Conservation (phyloP, 2,329 filamentous ascomycete species). For the Trichocomaceae sp. region DNA sequence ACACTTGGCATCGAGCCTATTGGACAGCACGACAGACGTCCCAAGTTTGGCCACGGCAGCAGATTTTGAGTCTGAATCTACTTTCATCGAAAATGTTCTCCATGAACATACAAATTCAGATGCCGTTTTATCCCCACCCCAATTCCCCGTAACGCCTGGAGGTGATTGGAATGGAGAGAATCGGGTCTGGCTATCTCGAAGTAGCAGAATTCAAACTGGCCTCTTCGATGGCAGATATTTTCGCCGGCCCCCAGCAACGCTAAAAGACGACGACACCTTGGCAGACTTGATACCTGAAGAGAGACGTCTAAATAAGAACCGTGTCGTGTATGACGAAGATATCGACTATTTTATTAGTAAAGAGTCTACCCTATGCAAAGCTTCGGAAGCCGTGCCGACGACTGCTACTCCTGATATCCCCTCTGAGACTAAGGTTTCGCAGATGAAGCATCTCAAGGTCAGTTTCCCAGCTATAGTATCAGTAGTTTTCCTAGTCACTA, state of each 20-base stretch:
- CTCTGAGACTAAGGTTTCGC: constrained; percentile 32
- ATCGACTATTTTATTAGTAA: constrained; percentile 52
- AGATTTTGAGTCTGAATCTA: not conserved
- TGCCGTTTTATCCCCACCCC: not conserved
- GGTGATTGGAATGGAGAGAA: constrained; percentile 40
- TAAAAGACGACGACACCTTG: constrained; percentile 27
- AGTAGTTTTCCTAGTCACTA: not conserved
- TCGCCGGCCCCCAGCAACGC: constrained; percentile 18
- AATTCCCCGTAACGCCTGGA: not conserved
- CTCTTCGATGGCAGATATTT: constrained; percentile 52
- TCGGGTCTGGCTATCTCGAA: constrained; percentile 49
- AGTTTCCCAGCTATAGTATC: too few species aligned
- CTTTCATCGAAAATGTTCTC: constrained; percentile 22
- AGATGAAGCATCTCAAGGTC: constrained; percentile 43
- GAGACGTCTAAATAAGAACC: constrained; percentile 51
- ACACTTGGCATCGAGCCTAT: constrained; percentile 55
- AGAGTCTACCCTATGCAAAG: constrained; percentile 46
- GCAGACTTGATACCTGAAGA: constrained; percentile 40
- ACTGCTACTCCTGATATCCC: not conserved
- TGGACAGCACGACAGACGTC: constrained; percentile 45
- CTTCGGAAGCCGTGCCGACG: constrained; percentile 48
- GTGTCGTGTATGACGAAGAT: constrained; percentile 46
- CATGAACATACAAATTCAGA: too few species aligned
- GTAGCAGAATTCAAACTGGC: constrained; percentile 52
- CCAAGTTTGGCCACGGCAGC: not conserved